Percentiles rank a stretch among this genome's conserved stretches.
phyloP scores from a whole-genome alignment of 441 rosid species.

The Gossypium schwendimanii region DNA sequence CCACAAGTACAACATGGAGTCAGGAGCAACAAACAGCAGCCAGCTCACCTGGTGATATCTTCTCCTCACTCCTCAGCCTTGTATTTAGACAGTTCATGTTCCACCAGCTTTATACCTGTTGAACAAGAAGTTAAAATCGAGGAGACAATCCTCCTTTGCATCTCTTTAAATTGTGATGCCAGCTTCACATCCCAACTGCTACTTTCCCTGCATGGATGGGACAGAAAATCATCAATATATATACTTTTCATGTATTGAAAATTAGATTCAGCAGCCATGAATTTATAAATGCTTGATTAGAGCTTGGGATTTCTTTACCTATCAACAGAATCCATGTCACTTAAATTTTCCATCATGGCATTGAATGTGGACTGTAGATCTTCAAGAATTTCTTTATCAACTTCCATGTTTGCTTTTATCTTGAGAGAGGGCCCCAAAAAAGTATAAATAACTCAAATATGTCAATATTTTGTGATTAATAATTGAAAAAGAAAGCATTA shows the following conservation, averaged over 20 bases:
- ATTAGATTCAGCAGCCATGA: background rate
- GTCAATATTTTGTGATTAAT: background rate
- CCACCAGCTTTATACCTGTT: slow-evolving; percentile 47
- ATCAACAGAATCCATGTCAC: slow-evolving; percentile 33
- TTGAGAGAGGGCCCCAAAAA: slow-evolving; percentile 19
- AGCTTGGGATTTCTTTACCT: slow-evolving; percentile 30
- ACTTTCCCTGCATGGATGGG: slow-evolving; percentile 33
- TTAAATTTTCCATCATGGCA: slow-evolving; percentile 61
- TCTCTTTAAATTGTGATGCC: slow-evolving; percentile 47
- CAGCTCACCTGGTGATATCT: background rate
- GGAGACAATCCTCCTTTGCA: slow-evolving; percentile 54
- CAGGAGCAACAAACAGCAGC: background rate
- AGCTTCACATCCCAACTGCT: slow-evolving; percentile 56
- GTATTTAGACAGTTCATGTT: slow-evolving; percentile 33
- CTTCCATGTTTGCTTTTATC: slow-evolving; percentile 48
- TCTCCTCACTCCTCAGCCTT: slow-evolving; percentile 17
- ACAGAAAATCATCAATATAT: background rate
- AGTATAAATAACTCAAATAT: background rate
- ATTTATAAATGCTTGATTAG: background rate
- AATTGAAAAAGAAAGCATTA: background rate
- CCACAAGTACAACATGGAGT: background rate
- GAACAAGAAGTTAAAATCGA: slow-evolving; percentile 66
- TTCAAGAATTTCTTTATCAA: slow-evolving; percentile 60
- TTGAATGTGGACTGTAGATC: slow-evolving; percentile 50
- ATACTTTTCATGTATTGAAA: background rate